A percentile compares a stretch with the other conserved stretches of the same genome.
These are phyloP conservation scores for Mucor plumbeus DNA, from an alignment of 371 early-diverging fungal species.

Conservation along the genomic window DNA sequence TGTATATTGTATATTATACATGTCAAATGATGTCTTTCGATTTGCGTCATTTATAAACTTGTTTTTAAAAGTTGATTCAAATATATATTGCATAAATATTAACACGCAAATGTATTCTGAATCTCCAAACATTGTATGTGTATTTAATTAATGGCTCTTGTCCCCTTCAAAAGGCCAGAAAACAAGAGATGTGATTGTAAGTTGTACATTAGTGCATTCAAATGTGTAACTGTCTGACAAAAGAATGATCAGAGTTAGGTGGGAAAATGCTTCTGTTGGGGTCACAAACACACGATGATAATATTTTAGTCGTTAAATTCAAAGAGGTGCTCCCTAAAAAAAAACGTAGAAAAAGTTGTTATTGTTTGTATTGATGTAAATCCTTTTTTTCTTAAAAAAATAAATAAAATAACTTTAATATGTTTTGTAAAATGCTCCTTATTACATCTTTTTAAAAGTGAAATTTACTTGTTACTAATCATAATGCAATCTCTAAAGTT, in stretches of 20 bases:
- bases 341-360: not conserved
- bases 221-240: not conserved
- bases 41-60: not conserved
- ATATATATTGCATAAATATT: too few relatives aligned
- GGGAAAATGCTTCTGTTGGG: conserved; percentile 14
- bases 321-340: not conserved
- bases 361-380: conserved; percentile 6
- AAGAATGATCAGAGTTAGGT: conserved; percentile 13
- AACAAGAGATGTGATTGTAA: not conserved
- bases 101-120: too few relatives aligned
- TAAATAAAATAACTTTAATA: not conserved
- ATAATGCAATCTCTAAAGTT: not conserved
- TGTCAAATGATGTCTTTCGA: not conserved
- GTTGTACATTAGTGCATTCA: not conserved
- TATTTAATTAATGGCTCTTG: not conserved
- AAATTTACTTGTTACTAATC: not conserved
- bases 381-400: not conserved
- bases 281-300: conserved; percentile 14
- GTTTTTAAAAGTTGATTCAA: too few relatives aligned
- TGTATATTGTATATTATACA: not conserved
- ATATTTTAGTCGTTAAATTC: not conserved
- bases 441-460: not conserved
- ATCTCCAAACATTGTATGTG: not conserved
- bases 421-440: not conserved
- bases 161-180: not conserved